phyloP scores from a whole-genome alignment of 1,284 basidiomycete species.

The Pyrrhoderma noxium region DNA sequence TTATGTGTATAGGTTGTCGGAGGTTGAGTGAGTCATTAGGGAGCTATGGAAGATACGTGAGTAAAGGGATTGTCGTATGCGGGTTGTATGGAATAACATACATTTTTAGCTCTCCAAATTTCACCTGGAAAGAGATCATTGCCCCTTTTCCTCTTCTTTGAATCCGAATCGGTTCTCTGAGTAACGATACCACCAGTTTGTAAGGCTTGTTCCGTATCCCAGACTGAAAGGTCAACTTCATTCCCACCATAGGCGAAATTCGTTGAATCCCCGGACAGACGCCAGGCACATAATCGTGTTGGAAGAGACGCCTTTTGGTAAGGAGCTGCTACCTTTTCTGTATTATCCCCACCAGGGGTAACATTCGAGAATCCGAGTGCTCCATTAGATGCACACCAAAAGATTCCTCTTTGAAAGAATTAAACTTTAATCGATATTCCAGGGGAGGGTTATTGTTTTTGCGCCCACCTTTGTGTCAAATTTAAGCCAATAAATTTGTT shows the following conservation, averaged over 20 bases:
- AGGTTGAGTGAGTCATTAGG: constrained; percentile 73
- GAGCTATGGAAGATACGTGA: constrained; percentile 38
- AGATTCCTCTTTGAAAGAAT: constrained; percentile 6
- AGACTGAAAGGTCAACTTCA: constrained; percentile 81
- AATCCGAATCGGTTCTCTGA: constrained; percentile 22
- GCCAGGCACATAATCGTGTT: constrained; percentile 58
- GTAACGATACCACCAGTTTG: not conserved
- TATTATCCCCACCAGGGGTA: constrained; percentile 7
- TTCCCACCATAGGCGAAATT: constrained; percentile 80
- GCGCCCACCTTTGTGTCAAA: constrained; percentile 36
- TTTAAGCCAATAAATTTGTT: constrained; percentile 57
- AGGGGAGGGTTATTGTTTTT: not conserved
- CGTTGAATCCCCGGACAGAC: constrained; percentile 42
- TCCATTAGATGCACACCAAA: constrained; percentile 18
- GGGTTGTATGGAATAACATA: constrained; percentile 24
- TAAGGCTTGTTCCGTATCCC: constrained; percentile 72
- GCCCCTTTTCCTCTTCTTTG: constrained; percentile 65
- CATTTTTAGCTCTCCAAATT: constrained; percentile 76
- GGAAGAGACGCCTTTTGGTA: constrained; percentile 42
- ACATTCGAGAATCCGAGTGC: constrained; percentile 15
- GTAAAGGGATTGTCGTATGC: not conserved
- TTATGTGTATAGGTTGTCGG: constrained; percentile 77
- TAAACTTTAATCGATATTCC: too few relatives aligned
- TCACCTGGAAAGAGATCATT: constrained; percentile 61
- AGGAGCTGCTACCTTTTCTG: constrained; percentile 15